Conservation (phyloP, 2,329 filamentous ascomycete genomes). For the Triangularia verruculosa region DNA sequence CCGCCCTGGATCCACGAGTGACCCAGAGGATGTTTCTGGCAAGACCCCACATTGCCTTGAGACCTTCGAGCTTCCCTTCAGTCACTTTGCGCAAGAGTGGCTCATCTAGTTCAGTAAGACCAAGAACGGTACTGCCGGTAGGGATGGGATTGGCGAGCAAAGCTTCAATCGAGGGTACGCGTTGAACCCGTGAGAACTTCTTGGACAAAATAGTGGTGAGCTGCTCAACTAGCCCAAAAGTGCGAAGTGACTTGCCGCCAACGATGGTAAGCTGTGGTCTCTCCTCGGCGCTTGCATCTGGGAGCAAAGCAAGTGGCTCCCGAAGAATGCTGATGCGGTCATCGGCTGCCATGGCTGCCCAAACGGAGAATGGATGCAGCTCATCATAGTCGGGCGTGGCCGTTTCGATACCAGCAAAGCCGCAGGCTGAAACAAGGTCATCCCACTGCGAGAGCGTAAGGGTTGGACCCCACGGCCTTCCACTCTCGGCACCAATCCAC, state of each 20-base stretch:
- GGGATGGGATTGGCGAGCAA: neutral
- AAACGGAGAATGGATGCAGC: conserved; percentile 14
- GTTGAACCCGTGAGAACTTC: neutral
- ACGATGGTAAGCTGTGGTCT: conserved; percentile 21
- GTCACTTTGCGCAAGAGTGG: conserved; percentile 7
- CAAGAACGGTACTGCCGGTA: neutral
- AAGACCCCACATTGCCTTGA: neutral
- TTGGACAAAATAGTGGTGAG: neutral
- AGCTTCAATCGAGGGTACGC: neutral
- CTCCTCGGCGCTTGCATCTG: neutral
- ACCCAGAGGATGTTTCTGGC: conserved; percentile 17
- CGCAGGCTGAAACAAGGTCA: conserved; percentile 20
- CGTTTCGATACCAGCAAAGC: conserved; percentile 29
- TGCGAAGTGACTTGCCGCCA: conserved; percentile 17
- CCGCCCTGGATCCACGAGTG: conserved; percentile 12
- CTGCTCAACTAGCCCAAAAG: neutral
- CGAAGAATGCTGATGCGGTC: conserved; percentile 24
- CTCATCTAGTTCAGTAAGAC: conserved; percentile 8
- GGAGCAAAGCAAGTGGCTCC: conserved; percentile 18
- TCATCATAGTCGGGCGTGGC: conserved; percentile 12
- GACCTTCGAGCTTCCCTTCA: neutral
- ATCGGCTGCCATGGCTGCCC: conserved; percentile 28
- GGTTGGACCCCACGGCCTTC: neutral
- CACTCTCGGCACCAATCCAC: conserved; percentile 28
- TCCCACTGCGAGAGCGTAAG: conserved; percentile 14